phyloP scores from a whole-genome alignment of 2,329 filamentous ascomycete genomes.

The Keithomyces neogunnii region DNA sequence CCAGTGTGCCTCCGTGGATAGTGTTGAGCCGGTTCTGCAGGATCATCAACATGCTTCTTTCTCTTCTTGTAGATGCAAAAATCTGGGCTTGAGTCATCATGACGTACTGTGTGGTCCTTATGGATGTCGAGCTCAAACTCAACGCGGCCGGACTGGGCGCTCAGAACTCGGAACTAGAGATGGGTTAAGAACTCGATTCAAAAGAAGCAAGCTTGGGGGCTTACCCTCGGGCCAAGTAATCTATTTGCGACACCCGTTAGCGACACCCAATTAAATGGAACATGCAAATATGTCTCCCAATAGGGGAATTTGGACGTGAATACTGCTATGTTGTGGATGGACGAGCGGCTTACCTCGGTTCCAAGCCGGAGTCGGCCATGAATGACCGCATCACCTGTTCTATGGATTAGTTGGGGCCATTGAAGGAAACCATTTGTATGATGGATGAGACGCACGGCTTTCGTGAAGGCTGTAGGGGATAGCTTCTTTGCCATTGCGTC shows the following conservation, averaged over 20 bases:
- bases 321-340: neutral
- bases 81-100: neutral
- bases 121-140: slow-evolving; percentile 69
- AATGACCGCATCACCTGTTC: slow-evolving; percentile 76
- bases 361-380: slow-evolving; percentile 74
- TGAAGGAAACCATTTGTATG: neutral
- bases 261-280: no score
- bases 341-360: slow-evolving; percentile 58
- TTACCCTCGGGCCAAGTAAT: slow-evolving; percentile 20
- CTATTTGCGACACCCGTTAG: slow-evolving; percentile 8
- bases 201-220: neutral
- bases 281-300: no score
- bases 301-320: neutral
- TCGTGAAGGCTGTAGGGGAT: slow-evolving; percentile 25
- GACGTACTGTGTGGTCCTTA: slow-evolving; percentile 62
- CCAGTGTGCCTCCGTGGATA: slow-evolving; percentile 71
- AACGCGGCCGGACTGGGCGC: slow-evolving; percentile 57
- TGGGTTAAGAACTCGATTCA: neutral
- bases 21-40: slow-evolving; percentile 65
- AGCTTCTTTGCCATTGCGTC: slow-evolving; percentile 24
- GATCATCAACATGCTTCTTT: neutral
- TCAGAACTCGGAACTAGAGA: slow-evolving; percentile 55
- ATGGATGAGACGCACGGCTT: slow-evolving; percentile 17
- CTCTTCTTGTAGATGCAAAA: neutral
- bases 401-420: neutral